Evolutionary conservation across 164 flowering plant genomes (phyloP), one percentile per base, ranked within the genome.

Genomic region (Akebia trifoliata): DNA sequence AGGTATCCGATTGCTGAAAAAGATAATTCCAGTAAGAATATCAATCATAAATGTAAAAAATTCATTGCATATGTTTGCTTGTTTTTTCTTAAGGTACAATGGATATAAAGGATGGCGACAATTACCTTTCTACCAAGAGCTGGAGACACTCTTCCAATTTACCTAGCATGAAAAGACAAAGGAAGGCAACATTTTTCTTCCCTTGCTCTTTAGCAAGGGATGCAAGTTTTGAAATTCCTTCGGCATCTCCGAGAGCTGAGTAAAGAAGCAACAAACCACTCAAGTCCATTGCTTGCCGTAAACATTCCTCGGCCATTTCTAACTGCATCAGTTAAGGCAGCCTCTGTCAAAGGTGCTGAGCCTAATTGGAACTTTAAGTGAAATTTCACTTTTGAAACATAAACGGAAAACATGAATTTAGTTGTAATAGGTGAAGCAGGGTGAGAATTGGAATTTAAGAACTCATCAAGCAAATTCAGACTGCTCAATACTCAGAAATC

Each of bases 141-240:
- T 94, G 89, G 49, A 94, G 83, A 59, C 97, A 94, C 34, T 94
- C 99, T 66, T 94, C 99, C 70, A 87, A 57, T 72, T 80, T 91
- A 35, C 99, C 99, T 66, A 94, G 69, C 85, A 78, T 83, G 59
- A 94, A 90, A 52, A 94, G 63, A 69, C 96, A 87, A 67, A 88
- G 85, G 71, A 90, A 94, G 36, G 97, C 83, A 61, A 94, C 97
- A 69, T 90, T 94, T 72, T 86, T 90, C 78, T 88, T 94, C 65
- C 97, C 99, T 69, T 83, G 89, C 44, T 84, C 93, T 74, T 88
- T 86, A 30, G 99, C 97, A 71, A 79, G 81, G 50, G 82, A 69
- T 46, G 95, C 86, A 67, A 94, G 93, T 52, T 70, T 69, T 11
- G 82, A 65, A 44, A 87, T 81, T 57, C 97, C 99, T 43, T 88